Evolutionary conservation across 257 asterid species (phyloP).

Genomic region (Solanum clarkiae): DNA sequence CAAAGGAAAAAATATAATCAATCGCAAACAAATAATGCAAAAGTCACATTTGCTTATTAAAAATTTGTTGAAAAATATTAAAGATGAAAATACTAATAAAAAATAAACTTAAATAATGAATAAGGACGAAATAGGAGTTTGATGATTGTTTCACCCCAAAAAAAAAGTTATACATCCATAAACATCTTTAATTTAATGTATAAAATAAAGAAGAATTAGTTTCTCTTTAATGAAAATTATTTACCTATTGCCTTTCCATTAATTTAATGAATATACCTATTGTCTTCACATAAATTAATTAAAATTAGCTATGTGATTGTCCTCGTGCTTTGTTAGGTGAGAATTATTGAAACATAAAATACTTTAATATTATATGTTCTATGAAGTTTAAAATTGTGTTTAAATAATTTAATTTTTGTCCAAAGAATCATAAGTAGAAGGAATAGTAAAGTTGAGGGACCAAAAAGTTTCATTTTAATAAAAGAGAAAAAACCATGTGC

Average conservation of each 20-base stretch:
- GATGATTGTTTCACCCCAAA: neutral
- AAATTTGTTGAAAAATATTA: too few species aligned
- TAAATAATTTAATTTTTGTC: neutral
- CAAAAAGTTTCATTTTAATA: neutral
- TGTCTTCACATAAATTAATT: neutral
- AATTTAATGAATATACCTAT: neutral
- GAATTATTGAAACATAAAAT: neutral
- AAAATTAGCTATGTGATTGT: neutral
- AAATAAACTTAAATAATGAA: too few species aligned
- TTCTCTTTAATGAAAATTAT: neutral
- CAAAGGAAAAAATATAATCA: too few species aligned
- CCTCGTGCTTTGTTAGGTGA: neutral
- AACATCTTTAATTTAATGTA: too few species aligned
- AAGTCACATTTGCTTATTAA: too few species aligned
- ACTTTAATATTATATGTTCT: neutral
- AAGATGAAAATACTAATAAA: too few species aligned
- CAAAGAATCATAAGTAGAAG: neutral
- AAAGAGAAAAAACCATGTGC: neutral
- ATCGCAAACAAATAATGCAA: too few species aligned
- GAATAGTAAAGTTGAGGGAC: neutral
- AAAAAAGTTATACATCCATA: too few species aligned
- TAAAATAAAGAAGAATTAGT: neutral
- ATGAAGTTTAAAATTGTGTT: neutral
- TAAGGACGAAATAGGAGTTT: neutral
- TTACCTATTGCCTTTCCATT: neutral